Evolutionary conservation across 2,329 filamentous ascomycete species (phyloP), one percentile per base, ranked within the genome.

Genomic region (Teratosphaeriaceae sp.): DNA sequence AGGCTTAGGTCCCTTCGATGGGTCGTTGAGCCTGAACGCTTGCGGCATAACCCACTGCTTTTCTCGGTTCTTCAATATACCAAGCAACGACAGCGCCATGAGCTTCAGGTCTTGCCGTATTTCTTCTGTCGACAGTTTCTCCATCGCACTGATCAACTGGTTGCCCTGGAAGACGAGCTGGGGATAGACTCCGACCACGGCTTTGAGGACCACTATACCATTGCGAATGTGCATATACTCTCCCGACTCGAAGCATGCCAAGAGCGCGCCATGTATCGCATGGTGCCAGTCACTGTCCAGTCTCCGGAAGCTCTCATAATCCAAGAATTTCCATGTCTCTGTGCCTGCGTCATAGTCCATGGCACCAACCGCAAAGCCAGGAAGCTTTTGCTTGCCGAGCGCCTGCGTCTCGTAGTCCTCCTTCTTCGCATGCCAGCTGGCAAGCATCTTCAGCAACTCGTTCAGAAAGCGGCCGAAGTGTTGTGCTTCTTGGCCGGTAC

Each of bases 161-260:
- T 76, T 73, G 24, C 87, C 92, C 75, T 94, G 90, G 63, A 88
- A 92, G 58, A 94, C 88, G 45, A 97, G 79, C 13, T 82, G 84
- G 3, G 92, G 94, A 73, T 95, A 98, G 56, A 81, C 76, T 39
- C 88, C 80, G 19, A 87, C 77, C 37, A 95, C 75, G 9, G 79
- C 76, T 61, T 92, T 94, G 46, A 98, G 73, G 3, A 97, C 75
- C 45, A 85, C 92, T 53, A 97, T 94, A 34, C 88, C 88, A 61
- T 98, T 98, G 43, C 90, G 82, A 60, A 97, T 94, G 63, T 96
- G 89, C 84, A 96, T 96, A 78, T 92, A 98, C 65, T 97, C 90
- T 23, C 79, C 81, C 21, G 84, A 83, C 15, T 80, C 79, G 36
- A 98, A 74, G 61, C 90, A 96, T 27, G 77, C 76, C 61, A 88